phyloP scores from a whole-genome alignment of 306 rosid species.

The Cucurbita moschata region DNA sequence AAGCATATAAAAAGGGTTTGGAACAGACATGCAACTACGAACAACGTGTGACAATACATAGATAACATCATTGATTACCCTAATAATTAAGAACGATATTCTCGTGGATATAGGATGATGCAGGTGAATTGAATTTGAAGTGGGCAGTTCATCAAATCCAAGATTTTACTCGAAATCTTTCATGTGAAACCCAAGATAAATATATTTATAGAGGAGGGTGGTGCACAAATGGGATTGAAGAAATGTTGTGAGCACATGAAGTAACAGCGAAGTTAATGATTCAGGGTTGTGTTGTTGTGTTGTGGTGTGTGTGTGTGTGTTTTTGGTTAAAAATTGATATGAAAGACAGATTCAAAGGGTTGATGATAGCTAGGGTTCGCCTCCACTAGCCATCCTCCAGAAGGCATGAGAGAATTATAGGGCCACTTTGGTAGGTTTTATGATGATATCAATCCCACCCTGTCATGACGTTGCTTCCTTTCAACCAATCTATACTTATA shows the following conservation, averaged over 20 bases:
- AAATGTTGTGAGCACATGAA: constrained; percentile 4
- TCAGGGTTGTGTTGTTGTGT: neutral
- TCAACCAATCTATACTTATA: neutral
- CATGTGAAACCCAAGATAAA: no score
- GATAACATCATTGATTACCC: neutral
- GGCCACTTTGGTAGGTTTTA: constrained; percentile 4
- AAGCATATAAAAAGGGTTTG: no score
- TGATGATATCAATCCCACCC: constrained; percentile 7
- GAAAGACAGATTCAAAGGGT: neutral
- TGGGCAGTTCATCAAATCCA: neutral
- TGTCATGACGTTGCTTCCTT: constrained; percentile 3
- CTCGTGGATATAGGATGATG: neutral
- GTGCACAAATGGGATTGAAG: neutral
- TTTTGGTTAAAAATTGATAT: neutral
- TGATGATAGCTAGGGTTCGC: constrained; percentile 2
- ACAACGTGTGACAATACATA: neutral
- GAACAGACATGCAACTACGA: no score
- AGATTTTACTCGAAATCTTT: no score
- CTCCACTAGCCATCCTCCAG: neutral
- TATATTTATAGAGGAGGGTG: no score
- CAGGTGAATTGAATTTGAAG: neutral
- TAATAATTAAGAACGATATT: neutral
- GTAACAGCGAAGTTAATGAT: neutral
- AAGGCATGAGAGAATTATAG: neutral
- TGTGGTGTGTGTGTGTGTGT: neutral